A percentile compares a stretch with the other conserved stretches of the same genome.
phyloP scores from a whole-genome alignment of 345 rosid species.

The Syzygium aqueum region DNA sequence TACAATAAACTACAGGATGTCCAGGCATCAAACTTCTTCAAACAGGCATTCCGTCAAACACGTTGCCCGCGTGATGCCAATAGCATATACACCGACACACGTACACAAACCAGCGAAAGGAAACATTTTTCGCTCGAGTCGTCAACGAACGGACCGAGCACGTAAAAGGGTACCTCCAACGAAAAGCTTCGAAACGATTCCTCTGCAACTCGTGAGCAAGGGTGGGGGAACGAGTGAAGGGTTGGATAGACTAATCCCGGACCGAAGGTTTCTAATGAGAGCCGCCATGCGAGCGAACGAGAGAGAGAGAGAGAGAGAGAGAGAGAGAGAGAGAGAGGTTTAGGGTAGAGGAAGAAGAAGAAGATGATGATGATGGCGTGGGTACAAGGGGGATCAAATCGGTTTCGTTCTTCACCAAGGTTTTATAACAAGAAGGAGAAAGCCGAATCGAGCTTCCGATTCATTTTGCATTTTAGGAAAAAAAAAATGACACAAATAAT shows the following conservation, averaged over 20 bases:
- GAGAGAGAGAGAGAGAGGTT: neutral
- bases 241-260: neutral
- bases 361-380: neutral
- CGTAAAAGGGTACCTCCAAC: conserved; percentile 21
- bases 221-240: conserved; percentile 9
- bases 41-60: neutral
- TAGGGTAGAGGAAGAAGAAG: neutral
- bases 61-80: neutral
- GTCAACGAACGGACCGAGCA: neutral
- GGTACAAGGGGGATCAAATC: too few species aligned
- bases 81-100: neutral
- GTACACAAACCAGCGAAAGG: neutral
- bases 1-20: neutral
- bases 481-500: accelerated
- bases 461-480: neutral
- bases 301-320: neutral
- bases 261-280: conserved; percentile 23
- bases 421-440: neutral
- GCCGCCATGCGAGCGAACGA: conserved; percentile 19
- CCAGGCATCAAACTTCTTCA: neutral
- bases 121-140: neutral
- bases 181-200: conserved; percentile 68
- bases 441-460: neutral
- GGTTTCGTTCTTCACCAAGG: neutral
- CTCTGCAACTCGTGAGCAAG: conserved; percentile 30